Base-by-base conservation (phyloP, 1,139 yeast genomes). In the Lipomyces yarrowii region DNA sequence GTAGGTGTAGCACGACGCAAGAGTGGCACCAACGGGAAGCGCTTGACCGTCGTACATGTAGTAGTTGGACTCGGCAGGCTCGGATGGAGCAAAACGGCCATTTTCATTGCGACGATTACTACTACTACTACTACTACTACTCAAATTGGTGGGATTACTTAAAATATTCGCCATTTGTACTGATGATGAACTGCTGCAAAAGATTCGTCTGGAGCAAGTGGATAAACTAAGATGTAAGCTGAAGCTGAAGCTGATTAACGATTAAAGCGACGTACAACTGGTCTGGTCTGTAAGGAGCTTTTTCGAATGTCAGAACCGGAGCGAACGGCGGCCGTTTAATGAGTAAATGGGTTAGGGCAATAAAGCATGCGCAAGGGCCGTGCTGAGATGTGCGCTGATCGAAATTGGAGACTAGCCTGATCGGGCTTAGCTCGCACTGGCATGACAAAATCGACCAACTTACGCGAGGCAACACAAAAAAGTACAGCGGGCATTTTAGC, bases 1-100 rank as follows among this genome's bases (percentile, higher is more conserved):
- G 26, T 67, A 67, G 46, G 70, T 64, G 55, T 51, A 54, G 70
- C 72, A 70, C 4, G 72, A 58, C 15, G 72, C 72, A 33, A 67
- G 42, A 10, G 68, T 62, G 48, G 65, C 62, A 32, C 65, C 71
- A 60, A 53, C 55, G 37, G 65, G 60, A 39, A 62, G 30, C 35
- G 35, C 60, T 18, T 37, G 42, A 21, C 59, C 48, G 42, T 46
- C 68, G 55, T 26, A 64, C 65, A 54, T 62, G 63, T 59, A 58
- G 56, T 55, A 59, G 48, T 57, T 39, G 11, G 33, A 48, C 3
- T 55, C 59, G 35, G 32, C 23, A 23, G 64, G 11, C 23, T 51
- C 54, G 21, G 33, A 37, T 51, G 53, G 48, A 60, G 57, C 48
- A 57, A 54, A 32, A 46, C 46, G 57, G 30, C 52, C 67, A 42